These are phyloP conservation scores for Guyanaporus albipodus DNA, from an alignment of 768 basidiomycete genomes.

Conservation along the genomic window DNA sequence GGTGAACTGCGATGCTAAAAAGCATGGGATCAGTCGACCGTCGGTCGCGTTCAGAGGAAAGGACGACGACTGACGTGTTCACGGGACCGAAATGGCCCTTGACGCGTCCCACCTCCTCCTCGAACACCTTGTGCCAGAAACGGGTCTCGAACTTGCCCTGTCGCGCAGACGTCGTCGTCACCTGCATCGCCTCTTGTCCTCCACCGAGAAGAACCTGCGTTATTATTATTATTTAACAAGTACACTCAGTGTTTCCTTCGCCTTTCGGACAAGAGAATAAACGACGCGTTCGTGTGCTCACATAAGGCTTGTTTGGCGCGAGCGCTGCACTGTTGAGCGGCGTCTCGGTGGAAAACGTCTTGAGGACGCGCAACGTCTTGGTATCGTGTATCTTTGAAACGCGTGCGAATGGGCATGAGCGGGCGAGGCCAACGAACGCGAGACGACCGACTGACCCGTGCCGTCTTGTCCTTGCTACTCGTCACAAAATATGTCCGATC, in stretches of 20 bases:
- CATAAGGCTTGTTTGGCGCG: slow-evolving; percentile 81
- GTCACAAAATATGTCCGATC: slow-evolving; percentile 96
- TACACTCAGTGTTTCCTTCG: too few species aligned
- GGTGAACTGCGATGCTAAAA: slow-evolving; percentile 93
- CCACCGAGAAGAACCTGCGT: slow-evolving; percentile 83
- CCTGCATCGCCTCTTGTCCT: slow-evolving; percentile 96
- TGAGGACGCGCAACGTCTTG: slow-evolving; percentile 84
- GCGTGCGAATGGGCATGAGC: background rate
- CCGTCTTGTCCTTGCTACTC: slow-evolving; percentile 94
- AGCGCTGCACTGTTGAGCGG: slow-evolving; percentile 93
- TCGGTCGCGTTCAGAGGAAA: background rate
- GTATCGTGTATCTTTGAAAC: slow-evolving; percentile 75
- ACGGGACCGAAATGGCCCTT: slow-evolving; percentile 97
- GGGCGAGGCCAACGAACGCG: background rate
- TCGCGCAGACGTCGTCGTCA: slow-evolving; percentile 89
- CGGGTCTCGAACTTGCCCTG: slow-evolving; percentile 98
- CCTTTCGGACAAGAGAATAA: too few species aligned
- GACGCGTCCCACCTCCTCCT: slow-evolving; percentile 95
- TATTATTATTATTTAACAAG: background rate
- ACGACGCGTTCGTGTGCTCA: too few species aligned
- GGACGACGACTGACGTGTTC: slow-evolving; percentile 84
- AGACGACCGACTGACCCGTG: slow-evolving; percentile 58
- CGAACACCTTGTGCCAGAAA: slow-evolving; percentile 97
- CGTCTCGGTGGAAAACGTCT: slow-evolving; percentile 90
- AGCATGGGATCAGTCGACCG: slow-evolving; percentile 6